Evolutionary conservation across 345 rosid genomes (phyloP).

Genomic region (Gossypium arboreum): DNA sequence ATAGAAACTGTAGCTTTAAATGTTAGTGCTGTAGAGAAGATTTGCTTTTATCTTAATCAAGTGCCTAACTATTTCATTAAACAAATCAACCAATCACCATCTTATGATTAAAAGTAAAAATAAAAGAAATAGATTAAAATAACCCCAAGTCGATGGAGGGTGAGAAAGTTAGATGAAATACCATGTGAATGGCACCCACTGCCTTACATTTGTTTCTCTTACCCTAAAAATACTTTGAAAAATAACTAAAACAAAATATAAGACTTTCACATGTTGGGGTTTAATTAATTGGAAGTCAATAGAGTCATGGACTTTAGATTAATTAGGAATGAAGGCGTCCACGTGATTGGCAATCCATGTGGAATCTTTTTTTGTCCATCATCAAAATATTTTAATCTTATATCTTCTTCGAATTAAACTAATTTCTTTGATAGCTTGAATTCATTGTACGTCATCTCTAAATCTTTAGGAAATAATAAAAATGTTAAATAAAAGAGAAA

Average conservation of each 20-base stretch:
- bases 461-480: too few relatives aligned
- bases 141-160: constrained; percentile 18
- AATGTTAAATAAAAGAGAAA: too few relatives aligned
- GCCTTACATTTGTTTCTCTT: constrained; percentile 48
- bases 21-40: too few relatives aligned
- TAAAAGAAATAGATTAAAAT: background rate
- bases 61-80: background rate
- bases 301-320: constrained; percentile 12
- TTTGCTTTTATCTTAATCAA: background rate
- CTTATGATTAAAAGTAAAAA: background rate
- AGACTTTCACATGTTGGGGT: constrained; percentile 29
- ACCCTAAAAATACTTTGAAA: background rate
- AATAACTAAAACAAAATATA: too few relatives aligned
- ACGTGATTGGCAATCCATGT: constrained; percentile 35
- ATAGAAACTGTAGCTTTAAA: too few relatives aligned
- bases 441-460: too few relatives aligned
- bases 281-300: constrained; percentile 17
- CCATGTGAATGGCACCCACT: constrained; percentile 79
- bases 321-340: constrained; percentile 25
- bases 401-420: too few relatives aligned
- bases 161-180: constrained; percentile 15
- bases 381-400: too few relatives aligned
- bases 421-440: too few relatives aligned
- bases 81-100: constrained; percentile 23
- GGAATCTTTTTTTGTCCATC: constrained; percentile 29